Evolutionary conservation across 2,329 filamentous ascomycete genomes (phyloP).

Genomic region (Diaporthe sp.): DNA sequence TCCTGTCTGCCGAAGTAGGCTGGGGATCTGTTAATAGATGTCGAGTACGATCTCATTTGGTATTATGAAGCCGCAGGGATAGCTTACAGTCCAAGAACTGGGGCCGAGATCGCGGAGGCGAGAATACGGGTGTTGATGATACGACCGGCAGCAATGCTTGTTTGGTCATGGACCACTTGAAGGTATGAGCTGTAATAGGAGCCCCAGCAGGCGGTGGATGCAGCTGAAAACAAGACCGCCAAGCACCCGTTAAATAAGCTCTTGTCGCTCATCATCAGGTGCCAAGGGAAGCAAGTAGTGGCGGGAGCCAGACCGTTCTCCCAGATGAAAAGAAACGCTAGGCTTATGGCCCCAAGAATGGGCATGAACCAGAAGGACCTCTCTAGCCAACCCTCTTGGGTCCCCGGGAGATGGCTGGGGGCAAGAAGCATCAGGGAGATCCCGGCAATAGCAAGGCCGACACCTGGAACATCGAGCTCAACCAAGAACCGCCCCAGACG

Average conservation of each 20-base stretch:
- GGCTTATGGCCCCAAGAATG: neutral
- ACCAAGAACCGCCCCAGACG: neutral
- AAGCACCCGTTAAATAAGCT: neutral
- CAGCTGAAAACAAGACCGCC: neutral
- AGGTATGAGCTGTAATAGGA: neutral
- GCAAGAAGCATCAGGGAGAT: neutral
- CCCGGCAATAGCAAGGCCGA: neutral
- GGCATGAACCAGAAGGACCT: neutral
- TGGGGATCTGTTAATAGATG: neutral
- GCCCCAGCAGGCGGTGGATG: neutral
- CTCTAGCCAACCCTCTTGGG: neutral
- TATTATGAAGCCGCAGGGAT: neutral
- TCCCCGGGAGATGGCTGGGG: neutral
- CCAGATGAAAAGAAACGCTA: neutral
- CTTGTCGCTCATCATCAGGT: neutral
- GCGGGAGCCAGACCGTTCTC: neutral
- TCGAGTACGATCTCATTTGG: neutral
- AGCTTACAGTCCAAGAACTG: neutral
- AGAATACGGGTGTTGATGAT: no score
- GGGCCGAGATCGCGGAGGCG: neutral
- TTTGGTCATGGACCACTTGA: neutral
- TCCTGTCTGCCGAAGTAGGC: neutral
- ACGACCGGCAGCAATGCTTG: neutral
- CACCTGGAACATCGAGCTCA: neutral
- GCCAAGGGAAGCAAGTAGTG: neutral